Evolutionary conservation across 768 basidiomycete genomes (phyloP).

Genomic region (Kondoa subrosea): DNA sequence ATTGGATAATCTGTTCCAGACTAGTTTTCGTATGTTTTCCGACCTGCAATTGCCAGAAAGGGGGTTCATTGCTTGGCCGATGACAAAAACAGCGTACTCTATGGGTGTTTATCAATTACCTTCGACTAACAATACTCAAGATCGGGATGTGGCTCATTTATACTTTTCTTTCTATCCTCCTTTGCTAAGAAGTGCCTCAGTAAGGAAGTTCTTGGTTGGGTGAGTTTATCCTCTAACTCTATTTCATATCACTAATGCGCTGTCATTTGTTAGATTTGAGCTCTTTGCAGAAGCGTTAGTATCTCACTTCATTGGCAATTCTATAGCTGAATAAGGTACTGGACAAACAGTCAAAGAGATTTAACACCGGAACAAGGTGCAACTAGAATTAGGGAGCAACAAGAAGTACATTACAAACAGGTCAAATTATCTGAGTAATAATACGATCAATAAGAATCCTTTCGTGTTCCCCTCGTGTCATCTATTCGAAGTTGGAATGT

Average conservation of each 20-base stretch:
- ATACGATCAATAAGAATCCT: not conserved
- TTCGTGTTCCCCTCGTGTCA: too few species aligned
- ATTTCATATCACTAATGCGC: not conserved
- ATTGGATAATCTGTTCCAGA: slow-evolving; percentile 25
- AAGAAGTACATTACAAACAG: slow-evolving; percentile 47
- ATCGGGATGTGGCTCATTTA: slow-evolving; percentile 52
- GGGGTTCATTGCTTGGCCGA: slow-evolving; percentile 62
- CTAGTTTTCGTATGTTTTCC: slow-evolving; percentile 3
- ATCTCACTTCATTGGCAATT: not conserved
- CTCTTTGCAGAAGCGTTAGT: slow-evolving; percentile 57
- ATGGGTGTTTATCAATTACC: slow-evolving; percentile 88
- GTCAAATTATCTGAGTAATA: too few species aligned
- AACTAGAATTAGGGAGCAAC: slow-evolving; percentile 30
- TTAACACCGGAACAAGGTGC: slow-evolving; percentile 81
- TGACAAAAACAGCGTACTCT: slow-evolving; percentile 44
- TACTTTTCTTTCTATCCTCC: slow-evolving; percentile 81
- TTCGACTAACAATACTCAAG: slow-evolving; percentile 29
- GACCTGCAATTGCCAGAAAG: slow-evolving; percentile 61
- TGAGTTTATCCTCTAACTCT: slow-evolving; percentile 32
- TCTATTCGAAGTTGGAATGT: too few species aligned
- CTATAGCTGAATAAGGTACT: too few species aligned
- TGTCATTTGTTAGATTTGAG: slow-evolving; percentile 48
- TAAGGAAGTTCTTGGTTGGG: slow-evolving; percentile 83
- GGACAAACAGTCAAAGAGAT: slow-evolving; percentile 57
- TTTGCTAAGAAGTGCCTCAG: slow-evolving; percentile 57